Evolutionary conservation across 306 rosid species (phyloP), one percentile per base, ranked within the genome.

Genomic region (Macrotyloma uniflorum): DNA sequence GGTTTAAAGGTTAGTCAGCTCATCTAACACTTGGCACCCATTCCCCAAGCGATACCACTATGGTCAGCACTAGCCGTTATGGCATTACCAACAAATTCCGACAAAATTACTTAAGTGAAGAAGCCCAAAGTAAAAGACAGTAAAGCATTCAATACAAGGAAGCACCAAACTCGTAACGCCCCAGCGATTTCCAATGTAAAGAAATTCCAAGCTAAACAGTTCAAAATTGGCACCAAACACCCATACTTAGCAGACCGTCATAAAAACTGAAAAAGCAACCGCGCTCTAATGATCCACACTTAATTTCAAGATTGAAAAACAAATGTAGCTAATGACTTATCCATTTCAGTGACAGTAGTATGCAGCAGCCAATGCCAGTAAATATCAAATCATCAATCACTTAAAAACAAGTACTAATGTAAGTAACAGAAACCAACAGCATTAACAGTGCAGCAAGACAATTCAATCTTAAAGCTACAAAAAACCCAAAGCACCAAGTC

Each of bases 301-400:
- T 36, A 19, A 57, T 79, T 65, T 74, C 74, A 18, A 61, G 53
- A 32, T n/a, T 33, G 43, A 35, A 4, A 22, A 70, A 19, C 72
- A 67, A 83, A 22, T 6, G 66, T 20, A 47, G 53, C 58, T 0
- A 51, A 28, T 3, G 9, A 59, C 12, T 15, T 59, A 59, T 5
- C 40, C 1, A 80, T 72, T 72, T 50, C 67, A 32, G 23, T 1
- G 59, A 35, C 70, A 43, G 32, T 0, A 35, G 32, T 0, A 70
- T 49, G 58, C 28, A 77, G 51, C 53, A 80, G 20, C 24, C 81
- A 82, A 74, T 80, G 87, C 75, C 80, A 77, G 81, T 43, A 40
- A 50, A 76, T 16, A 15, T 13, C 0, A 65, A 51, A 63, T 73
- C 14, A 19, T 35, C 0, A 65, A 62, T 32, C 2, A 62, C 16